phyloP scores from a whole-genome alignment of 2,329 filamentous ascomycete species.

The Aspergillus sp. region DNA sequence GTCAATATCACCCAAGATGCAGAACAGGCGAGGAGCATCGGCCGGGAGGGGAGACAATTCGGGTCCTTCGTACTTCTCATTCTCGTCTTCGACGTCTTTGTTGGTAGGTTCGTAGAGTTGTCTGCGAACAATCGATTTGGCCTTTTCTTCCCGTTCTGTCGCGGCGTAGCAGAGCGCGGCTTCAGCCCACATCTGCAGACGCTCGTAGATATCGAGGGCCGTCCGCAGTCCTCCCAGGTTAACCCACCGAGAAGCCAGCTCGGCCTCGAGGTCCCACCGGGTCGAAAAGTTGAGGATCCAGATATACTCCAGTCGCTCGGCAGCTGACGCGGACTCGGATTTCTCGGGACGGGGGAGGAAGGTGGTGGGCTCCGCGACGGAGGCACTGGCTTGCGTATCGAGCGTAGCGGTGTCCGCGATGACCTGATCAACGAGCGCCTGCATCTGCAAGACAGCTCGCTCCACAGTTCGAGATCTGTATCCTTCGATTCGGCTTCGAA shows the following conservation, averaged over 20 bases:
- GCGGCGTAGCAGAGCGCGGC: constrained; percentile 84
- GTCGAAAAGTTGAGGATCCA: constrained; percentile 81
- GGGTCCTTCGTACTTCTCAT: constrained; percentile 62
- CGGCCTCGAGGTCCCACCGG: constrained; percentile 90
- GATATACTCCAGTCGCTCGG: constrained; percentile 76
- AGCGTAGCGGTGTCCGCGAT: constrained; percentile 71
- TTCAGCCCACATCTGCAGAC: constrained; percentile 90
- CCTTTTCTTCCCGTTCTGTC: constrained; percentile 79
- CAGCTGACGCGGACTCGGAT: constrained; percentile 70
- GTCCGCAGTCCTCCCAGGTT: constrained; percentile 81
- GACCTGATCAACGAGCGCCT: constrained; percentile 93
- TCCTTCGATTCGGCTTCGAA: constrained; percentile 84
- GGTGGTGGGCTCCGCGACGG: constrained; percentile 58
- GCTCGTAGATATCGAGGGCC: constrained; percentile 92
- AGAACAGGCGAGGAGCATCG: constrained; percentile 84
- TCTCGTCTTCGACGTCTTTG: constrained; percentile 47
- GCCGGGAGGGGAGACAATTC: constrained; percentile 69
- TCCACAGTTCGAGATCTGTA: constrained; percentile 86
- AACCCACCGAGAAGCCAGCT: constrained; percentile 91
- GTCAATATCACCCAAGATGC: constrained; percentile 89
- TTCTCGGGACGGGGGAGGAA: constrained; percentile 77
- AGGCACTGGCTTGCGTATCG: constrained; percentile 33
- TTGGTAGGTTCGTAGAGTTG: constrained; percentile 70
- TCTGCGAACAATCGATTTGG: constrained; percentile 70
- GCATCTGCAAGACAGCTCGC: constrained; percentile 83